Base-by-base conservation (phyloP, 352 stramenopile genomes). In the Globisporangium paroecandrum region DNA sequence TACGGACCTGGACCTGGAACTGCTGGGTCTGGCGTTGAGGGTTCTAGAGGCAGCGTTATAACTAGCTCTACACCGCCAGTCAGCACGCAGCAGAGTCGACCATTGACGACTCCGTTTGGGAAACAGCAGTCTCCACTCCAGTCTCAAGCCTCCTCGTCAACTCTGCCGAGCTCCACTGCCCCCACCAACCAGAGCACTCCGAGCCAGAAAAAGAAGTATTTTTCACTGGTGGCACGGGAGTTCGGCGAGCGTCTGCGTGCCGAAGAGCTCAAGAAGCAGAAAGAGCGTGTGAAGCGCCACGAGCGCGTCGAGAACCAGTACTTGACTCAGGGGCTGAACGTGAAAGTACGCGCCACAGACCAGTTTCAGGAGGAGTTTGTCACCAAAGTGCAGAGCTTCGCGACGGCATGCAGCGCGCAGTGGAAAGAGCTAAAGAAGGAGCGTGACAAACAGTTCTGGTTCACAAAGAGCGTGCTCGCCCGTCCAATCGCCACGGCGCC, bases 331-430 rank as follows among this genome's bases (percentile, higher is more conserved):
- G 76, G 82, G 0, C 59, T 87, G 46, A 74, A 70, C 51, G 66
- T 74, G 25, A 56, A 69, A 2, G 53, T 85, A 9, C 74, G 79
- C 4, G 76, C 77, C 10, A 49, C 77, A 0, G 77, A 84, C 15
- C 68, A 72, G 5, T 90, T 92, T 61, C 81, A 92, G 60, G 69
- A 89, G 29, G 81, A 83, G 18, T 92, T 92, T 61, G 84, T 90
- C 47, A 75, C 74, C 25, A 83, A 73, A 0, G 65, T 92, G 62
- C 79, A 81, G 8, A 72, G 70, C 32, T 92, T 92, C 56, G 70
- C 77, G 8, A 74, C 73, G 0, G 62, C 66, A 20, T 62, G 76
- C 6, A 68, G 72, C 24, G 75, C 77, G 0, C 85, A 87, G 51
- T 92, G 84, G 84, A 69, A 76, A 9, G 69, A 68, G 20, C 69